Percentiles rank a stretch among this genome's conserved stretches.
These are phyloP conservation scores for Bullera alba DNA, from an alignment of 768 basidiomycete species.

Conservation along the genomic window DNA sequence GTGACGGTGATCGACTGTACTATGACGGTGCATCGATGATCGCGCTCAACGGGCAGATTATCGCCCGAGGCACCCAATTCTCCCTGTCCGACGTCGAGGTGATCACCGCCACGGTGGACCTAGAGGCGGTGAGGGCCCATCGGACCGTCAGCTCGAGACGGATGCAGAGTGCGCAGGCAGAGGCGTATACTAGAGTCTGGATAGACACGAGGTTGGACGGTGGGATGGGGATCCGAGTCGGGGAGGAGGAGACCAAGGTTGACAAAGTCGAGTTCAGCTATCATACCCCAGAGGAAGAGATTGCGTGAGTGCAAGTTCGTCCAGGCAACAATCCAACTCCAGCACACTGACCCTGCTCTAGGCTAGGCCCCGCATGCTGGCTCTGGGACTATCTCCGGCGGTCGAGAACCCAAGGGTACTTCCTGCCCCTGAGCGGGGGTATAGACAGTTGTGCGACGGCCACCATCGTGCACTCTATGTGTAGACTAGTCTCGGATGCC, in stretches of 20 bases:
- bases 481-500: conserved; percentile 76
- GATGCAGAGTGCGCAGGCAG: conserved; percentile 75
- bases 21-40: conserved; percentile 98
- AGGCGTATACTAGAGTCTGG: conserved; percentile 73
- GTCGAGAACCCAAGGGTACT: conserved; percentile 89
- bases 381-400: conserved; percentile 98
- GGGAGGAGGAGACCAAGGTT: conserved; percentile 53
- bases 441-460: conserved; percentile 97
- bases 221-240: conserved; percentile 58
- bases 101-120: conserved; percentile 87
- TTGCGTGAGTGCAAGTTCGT: conserved; percentile 62
- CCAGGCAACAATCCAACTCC: background rate
- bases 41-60: conserved; percentile 80
- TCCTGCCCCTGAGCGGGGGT: conserved; percentile 88
- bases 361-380: conserved; percentile 97
- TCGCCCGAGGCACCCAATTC: conserved; percentile 96
- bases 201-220: conserved; percentile 70
- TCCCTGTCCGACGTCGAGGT: conserved; percentile 94
- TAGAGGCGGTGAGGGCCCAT: conserved; percentile 92
- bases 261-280: conserved; percentile 53
- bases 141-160: conserved; percentile 70
- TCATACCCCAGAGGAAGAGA: conserved; percentile 90
- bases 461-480: conserved; percentile 94
- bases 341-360: conserved; percentile 40
- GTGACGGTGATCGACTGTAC: conserved; percentile 94